Conservation (phyloP, 2,329 filamentous ascomycete genomes). For the Fusarium sambucinum region DNA sequence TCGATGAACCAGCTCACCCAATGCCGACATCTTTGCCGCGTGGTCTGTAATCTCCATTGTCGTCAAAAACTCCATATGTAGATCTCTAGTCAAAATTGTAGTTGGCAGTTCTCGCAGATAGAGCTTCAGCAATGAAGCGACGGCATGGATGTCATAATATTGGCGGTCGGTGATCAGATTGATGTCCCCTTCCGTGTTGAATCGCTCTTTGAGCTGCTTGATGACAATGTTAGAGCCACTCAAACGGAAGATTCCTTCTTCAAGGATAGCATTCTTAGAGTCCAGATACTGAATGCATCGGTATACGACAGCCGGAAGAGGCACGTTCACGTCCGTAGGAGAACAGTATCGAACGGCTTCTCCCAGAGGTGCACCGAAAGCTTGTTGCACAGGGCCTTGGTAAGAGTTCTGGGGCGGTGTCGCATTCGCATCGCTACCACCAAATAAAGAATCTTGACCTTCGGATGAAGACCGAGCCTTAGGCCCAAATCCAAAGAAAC, state of each 20-base stretch:
- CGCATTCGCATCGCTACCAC: slow-evolving; percentile 61
- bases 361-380: slow-evolving; percentile 86
- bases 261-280: slow-evolving; percentile 80
- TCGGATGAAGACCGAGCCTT: slow-evolving; percentile 71
- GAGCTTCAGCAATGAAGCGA: slow-evolving; percentile 92
- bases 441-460: slow-evolving; percentile 67
- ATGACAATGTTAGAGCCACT: slow-evolving; percentile 98
- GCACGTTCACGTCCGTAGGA: slow-evolving; percentile 77
- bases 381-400: slow-evolving; percentile 71
- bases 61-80: slow-evolving; percentile 88
- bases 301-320: slow-evolving; percentile 92
- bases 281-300: slow-evolving; percentile 94
- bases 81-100: slow-evolving; percentile 89
- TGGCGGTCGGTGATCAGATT: slow-evolving; percentile 85
- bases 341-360: slow-evolving; percentile 88
- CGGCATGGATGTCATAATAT: slow-evolving; percentile 95
- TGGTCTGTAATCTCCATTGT: slow-evolving; percentile 83
- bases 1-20: slow-evolving; percentile 82
- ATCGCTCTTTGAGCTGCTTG: slow-evolving; percentile 88
- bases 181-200: slow-evolving; percentile 92
- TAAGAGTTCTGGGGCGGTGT: slow-evolving; percentile 58
- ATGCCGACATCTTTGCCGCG: slow-evolving; percentile 78
- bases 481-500: slow-evolving; percentile 77
- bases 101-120: slow-evolving; percentile 93
- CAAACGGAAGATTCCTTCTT: slow-evolving; percentile 96